Base-by-base conservation (phyloP, 179 eudicot species). In the Actinidia chinensis region DNA sequence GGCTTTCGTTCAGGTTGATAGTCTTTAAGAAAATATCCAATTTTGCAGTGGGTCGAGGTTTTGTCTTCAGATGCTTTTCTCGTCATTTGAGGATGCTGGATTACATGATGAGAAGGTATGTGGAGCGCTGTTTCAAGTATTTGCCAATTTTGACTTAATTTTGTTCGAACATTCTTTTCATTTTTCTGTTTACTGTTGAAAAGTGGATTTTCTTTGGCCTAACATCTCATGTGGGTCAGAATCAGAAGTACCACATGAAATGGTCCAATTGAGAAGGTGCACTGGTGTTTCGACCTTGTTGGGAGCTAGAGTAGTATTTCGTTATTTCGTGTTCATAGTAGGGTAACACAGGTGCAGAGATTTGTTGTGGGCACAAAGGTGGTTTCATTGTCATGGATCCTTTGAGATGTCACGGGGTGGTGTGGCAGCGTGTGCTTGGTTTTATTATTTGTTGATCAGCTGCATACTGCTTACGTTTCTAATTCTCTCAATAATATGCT, bases 21-120 rank as follows among this genome's bases (percentile, higher is more conserved):
- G 40, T 78, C 70, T 52, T 66, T 78, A 80, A 63, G 55, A 28
- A 48, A 67, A 8, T 55, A 42, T 81, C 23, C 17, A 76, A 68
- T 80, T 56, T 82, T 90, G 86, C 93, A 97, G 99, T 97, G 99
- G 99, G 99, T 98, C 40, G 99, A 97, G 89, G 99, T 97, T n/a
- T 85, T 97, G 78, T 94, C 99, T 68, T 95, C 97, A 23, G 99
- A 97, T 89, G 98, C 99, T n/a, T 76, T 97, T 94, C 85, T 94
- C 98, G 0, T 97, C 99, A 55, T 97, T 97, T 87, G 99, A 97
- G 87, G 99, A 94, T 82, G 97, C 83, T 81, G 99, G 99, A 43
- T 79, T 97, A 85, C 79, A 92, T 75, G 80, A 94, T 73, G 91
- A 91, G 11, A 79, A 94, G 98, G 99, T 97, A 87, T 6, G 18